Percentiles rank a stretch among this genome's conserved stretches.
Evolutionary conservation across 345 rosid species (phyloP).

Genomic region (Salix caprea): DNA sequence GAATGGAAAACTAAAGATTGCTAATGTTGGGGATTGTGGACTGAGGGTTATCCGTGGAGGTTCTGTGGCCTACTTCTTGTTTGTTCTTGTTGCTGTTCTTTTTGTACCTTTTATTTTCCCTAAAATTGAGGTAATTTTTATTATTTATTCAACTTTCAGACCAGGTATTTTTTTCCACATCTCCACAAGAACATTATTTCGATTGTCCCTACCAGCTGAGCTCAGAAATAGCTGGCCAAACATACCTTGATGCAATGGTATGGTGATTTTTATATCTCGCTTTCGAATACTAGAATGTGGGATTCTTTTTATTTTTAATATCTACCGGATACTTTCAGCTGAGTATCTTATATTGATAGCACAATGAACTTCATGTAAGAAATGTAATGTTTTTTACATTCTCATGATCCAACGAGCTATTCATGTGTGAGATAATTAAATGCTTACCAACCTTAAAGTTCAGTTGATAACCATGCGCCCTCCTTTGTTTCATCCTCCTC

Average conservation of each 20-base stretch:
- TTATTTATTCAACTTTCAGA: slow-evolving; percentile 24
- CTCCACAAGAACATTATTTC: slow-evolving; percentile 83
- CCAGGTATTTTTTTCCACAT: slow-evolving; percentile 53
- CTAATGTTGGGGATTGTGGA: slow-evolving; percentile 89
- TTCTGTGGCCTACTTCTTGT: neutral
- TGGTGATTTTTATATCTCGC: slow-evolving; percentile 5
- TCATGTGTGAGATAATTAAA: neutral
- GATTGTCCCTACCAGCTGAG: slow-evolving; percentile 89
- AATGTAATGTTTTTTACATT: neutral
- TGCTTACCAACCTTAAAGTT: neutral
- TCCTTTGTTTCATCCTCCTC: too few species aligned
- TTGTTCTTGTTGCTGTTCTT: neutral
- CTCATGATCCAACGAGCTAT: neutral
- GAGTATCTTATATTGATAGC: neutral
- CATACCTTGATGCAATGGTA: slow-evolving; percentile 85
- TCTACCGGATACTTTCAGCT: neutral
- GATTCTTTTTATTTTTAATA: neutral
- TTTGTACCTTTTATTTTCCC: neutral
- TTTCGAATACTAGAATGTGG: neutral
- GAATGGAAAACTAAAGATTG: slow-evolving; percentile 58
- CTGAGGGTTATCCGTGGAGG: slow-evolving; percentile 68
- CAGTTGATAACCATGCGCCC: neutral
- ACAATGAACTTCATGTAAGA: neutral
- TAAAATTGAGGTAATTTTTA: neutral
- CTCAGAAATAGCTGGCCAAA: slow-evolving; percentile 70